phyloP scores from a whole-genome alignment of 257 asterid genomes.

The Hygrophila difformis region DNA sequence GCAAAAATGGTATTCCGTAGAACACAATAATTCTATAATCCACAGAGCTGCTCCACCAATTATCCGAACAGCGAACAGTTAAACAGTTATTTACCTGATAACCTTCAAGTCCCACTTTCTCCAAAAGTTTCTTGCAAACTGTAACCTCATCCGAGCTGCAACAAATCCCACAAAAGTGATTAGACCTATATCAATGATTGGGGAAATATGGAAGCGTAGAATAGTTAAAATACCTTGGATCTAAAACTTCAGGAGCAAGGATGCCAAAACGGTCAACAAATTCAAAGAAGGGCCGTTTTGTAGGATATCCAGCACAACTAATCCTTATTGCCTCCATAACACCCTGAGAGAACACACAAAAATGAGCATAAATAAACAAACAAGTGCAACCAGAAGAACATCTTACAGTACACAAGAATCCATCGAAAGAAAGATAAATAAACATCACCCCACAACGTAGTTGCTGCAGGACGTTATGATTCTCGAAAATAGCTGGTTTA shows the following conservation, averaged over 20 bases:
- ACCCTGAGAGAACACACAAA: conserved; percentile 43
- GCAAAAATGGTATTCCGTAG: conserved; percentile 11
- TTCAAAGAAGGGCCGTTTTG: conserved; percentile 78
- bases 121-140: conserved; percentile 89
- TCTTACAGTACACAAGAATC: conserved; percentile 11
- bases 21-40: no score
- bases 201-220: neutral
- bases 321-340: conserved; percentile 99
- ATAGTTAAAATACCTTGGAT: conserved; percentile 50
- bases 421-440: neutral
- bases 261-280: conserved; percentile 93
- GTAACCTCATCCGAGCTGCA: conserved; percentile 80
- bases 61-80: no score
- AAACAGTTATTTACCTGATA: conserved; percentile 65
- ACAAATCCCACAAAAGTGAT: conserved; percentile 1
- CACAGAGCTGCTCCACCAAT: no score
- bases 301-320: conserved; percentile 98
- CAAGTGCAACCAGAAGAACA: conserved; percentile 4
- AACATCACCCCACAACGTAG: conserved; percentile 90
- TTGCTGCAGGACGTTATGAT: conserved; percentile 91
- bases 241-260: conserved; percentile 84
- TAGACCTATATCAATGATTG: neutral
- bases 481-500: conserved; percentile 95
- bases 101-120: conserved; percentile 91
- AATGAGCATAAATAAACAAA: neutral